Evolutionary conservation across 257 asterid genomes (phyloP).

Genomic region (Verbascum thapsus): DNA sequence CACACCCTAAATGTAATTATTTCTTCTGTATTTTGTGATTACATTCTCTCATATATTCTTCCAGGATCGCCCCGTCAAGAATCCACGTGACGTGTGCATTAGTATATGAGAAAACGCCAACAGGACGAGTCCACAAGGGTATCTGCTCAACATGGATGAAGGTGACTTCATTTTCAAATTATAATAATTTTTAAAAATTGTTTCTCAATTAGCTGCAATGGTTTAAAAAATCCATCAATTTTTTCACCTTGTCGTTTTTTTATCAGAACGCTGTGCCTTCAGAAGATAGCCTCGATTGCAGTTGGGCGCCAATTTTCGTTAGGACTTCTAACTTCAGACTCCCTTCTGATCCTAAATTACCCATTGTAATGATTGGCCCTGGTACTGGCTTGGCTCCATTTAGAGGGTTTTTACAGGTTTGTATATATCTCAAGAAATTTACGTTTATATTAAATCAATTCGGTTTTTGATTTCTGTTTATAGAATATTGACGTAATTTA

Average conservation of each 20-base stretch:
- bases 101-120: constrained; percentile 82
- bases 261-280: constrained; percentile 74
- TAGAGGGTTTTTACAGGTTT: constrained; percentile 98
- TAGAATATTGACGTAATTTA: not conserved
- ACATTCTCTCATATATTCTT: constrained; percentile 24
- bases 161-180: constrained; percentile 47
- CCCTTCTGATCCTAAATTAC: constrained; percentile 81
- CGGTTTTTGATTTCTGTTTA: not conserved
- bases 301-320: constrained; percentile 79
- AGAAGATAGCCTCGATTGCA: constrained; percentile 75
- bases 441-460: not conserved
- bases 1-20: too few species aligned
- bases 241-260: constrained; percentile 22
- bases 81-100: constrained; percentile 94
- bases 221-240: not conserved
- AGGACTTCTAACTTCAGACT: constrained; percentile 90
- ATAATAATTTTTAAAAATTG: constrained; percentile 1
- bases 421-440: constrained; percentile 13
- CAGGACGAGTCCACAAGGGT: constrained; percentile 94
- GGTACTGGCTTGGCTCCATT: constrained; percentile 99
- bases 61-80: constrained; percentile 73
- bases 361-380: constrained; percentile 93
- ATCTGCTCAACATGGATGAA: constrained; percentile 99
- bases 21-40: not conserved
- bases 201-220: not conserved